Percentiles rank a stretch among this genome's conserved stretches.
Conservation (phyloP, 495 filamentous ascomycete genomes). For the Penicillium simplicissimum region DNA sequence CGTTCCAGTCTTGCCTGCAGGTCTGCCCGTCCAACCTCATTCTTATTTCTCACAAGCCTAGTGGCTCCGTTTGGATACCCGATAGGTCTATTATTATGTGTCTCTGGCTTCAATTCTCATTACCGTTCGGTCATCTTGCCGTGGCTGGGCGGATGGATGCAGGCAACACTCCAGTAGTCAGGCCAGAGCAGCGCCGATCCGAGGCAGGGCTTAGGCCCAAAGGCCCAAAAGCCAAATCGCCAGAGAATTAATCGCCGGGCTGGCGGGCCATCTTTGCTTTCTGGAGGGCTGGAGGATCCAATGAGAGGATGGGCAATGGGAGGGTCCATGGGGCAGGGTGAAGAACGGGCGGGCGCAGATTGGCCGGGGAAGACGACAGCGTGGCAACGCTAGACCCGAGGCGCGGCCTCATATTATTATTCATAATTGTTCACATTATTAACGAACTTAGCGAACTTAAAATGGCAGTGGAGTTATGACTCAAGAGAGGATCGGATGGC, state of each 20-base stretch:
- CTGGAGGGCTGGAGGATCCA: background rate
- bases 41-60: background rate
- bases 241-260: background rate
- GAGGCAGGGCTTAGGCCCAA: background rate
- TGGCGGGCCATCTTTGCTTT: background rate
- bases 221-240: background rate
- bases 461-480: background rate
- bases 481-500: background rate
- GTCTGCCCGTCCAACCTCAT: background rate
- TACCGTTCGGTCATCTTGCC: background rate
- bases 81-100: background rate
- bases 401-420: background rate
- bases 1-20: background rate
- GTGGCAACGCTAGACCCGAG: conserved; percentile 18
- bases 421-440: background rate
- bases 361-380: conserved; percentile 23
- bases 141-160: background rate
- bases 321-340: background rate
- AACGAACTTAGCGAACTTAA: too few species aligned
- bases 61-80: conserved; percentile 1
- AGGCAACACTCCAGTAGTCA: conserved; percentile 5
- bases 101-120: background rate
- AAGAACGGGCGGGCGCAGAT: conserved; percentile 10
- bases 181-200: conserved; percentile 18
- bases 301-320: conserved; percentile 9